A percentile compares a stretch with the other conserved stretches of the same genome.
Conservation (phyloP, 768 basidiomycete genomes). For the Amanita muscaria region DNA sequence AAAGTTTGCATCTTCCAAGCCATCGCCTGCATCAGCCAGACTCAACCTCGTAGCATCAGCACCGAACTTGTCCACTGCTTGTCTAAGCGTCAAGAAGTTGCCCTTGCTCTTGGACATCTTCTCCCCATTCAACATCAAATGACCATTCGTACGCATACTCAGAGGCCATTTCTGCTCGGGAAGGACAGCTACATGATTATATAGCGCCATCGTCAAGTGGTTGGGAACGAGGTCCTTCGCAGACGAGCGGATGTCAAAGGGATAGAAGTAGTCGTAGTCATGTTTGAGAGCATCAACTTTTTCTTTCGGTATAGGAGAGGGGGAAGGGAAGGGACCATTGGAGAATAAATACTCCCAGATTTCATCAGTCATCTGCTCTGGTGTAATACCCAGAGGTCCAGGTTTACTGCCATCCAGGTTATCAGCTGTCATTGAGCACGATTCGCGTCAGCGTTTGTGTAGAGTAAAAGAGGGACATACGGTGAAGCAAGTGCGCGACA, state of each 20-base stretch:
- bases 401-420: slow-evolving; percentile 71
- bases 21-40: slow-evolving; percentile 95
- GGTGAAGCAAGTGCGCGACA: slow-evolving; percentile 82
- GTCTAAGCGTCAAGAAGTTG: slow-evolving; percentile 85
- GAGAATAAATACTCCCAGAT: slow-evolving; percentile 93
- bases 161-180: slow-evolving; percentile 83
- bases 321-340: slow-evolving; percentile 64
- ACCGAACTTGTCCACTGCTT: slow-evolving; percentile 90
- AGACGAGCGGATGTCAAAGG: slow-evolving; percentile 95
- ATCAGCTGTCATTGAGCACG: slow-evolving; percentile 32
- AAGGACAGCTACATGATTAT: slow-evolving; percentile 95
- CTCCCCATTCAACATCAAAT: slow-evolving; percentile 93
- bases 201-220: slow-evolving; percentile 88
- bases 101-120: slow-evolving; percentile 99
- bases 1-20: slow-evolving; percentile 97
- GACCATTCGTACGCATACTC: slow-evolving; percentile 92
- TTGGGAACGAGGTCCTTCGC: slow-evolving; percentile 97
- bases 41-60: slow-evolving; percentile 90
- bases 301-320: slow-evolving; percentile 58
- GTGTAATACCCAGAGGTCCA: slow-evolving; percentile 76
- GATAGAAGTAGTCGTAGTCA: slow-evolving; percentile 96
- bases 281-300: slow-evolving; percentile 81
- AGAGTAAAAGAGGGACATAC: slow-evolving; percentile 31
- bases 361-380: slow-evolving; percentile 95
- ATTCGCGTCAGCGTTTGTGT: not conserved